phyloP scores from a whole-genome alignment of 306 rosid species.

The Acmispon strigosus region DNA sequence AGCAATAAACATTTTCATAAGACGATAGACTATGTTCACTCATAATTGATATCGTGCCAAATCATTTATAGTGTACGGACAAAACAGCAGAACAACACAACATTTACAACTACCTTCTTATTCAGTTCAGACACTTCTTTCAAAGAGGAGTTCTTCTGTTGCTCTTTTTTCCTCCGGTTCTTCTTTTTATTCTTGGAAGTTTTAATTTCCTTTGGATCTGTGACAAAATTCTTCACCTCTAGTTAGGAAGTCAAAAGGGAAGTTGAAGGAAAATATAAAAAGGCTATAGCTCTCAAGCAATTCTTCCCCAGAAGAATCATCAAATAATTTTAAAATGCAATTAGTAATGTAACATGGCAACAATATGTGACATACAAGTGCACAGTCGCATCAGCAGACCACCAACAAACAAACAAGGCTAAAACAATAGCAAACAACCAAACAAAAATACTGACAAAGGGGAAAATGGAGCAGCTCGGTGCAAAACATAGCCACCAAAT shows the following conservation, averaged over 20 bases:
- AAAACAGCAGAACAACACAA: not conserved
- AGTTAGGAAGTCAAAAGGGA: constrained; percentile 21
- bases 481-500: no score
- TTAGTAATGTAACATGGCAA: no score
- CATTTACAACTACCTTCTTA: constrained; percentile 39
- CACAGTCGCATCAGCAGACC: no score
- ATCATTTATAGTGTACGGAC: not conserved
- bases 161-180: constrained; percentile 80
- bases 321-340: not conserved
- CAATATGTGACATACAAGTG: not conserved
- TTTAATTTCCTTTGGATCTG: constrained; percentile 72
- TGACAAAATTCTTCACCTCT: constrained; percentile 22
- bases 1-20: not conserved
- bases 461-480: no score
- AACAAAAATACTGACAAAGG: no score
- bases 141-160: constrained; percentile 50
- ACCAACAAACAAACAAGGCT: no score
- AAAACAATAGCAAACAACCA: no score
- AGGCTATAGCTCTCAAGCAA: not conserved
- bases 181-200: constrained; percentile 80
- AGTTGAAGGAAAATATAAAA: not conserved
- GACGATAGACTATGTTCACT: not conserved
- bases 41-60: constrained; percentile 1
- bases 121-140: constrained; percentile 42
- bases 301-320: not conserved